Evolutionary conservation across 108 stramenopile species (phyloP).

Genomic region (Schizochytrium sp.): DNA sequence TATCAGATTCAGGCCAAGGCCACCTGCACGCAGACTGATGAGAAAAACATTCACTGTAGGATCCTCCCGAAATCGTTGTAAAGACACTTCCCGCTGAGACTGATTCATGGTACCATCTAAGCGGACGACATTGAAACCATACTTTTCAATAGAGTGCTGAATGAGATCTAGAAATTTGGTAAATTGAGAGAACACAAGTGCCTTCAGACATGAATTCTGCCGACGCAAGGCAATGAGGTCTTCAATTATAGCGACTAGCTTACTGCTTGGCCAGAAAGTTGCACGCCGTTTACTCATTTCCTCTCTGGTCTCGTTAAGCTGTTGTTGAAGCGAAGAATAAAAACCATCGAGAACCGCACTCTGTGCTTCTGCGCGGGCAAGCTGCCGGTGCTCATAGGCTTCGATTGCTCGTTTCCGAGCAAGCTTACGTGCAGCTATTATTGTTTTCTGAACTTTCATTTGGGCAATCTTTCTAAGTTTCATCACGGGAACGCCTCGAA

Average conservation of each 20-base stretch:
- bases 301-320: neutral
- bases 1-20: conserved; percentile 77
- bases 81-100: conserved; percentile 62
- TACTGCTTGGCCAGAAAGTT: conserved; percentile 66
- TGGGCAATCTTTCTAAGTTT: neutral
- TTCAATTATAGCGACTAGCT: conserved; percentile 75
- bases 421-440: neutral
- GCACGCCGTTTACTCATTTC: neutral
- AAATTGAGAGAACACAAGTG: conserved; percentile 78
- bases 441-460: neutral
- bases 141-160: conserved; percentile 66
- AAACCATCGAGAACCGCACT: conserved; percentile 2
- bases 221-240: conserved; percentile 69
- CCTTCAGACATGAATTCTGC: conserved; percentile 74
- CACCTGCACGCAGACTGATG: conserved; percentile 77
- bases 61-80: conserved; percentile 68
- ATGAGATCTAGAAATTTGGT: conserved; percentile 77
- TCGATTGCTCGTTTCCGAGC: neutral
- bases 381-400: neutral
- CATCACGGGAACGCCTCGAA: neutral
- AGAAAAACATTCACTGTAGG: conserved; percentile 69
- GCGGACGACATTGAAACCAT: neutral
- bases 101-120: conserved; percentile 61
- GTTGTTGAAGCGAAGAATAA: conserved; percentile 1
- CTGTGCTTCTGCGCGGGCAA: neutral